Evolutionary conservation across 306 rosid species (phyloP).

Genomic region (Trichosanthes truncata): DNA sequence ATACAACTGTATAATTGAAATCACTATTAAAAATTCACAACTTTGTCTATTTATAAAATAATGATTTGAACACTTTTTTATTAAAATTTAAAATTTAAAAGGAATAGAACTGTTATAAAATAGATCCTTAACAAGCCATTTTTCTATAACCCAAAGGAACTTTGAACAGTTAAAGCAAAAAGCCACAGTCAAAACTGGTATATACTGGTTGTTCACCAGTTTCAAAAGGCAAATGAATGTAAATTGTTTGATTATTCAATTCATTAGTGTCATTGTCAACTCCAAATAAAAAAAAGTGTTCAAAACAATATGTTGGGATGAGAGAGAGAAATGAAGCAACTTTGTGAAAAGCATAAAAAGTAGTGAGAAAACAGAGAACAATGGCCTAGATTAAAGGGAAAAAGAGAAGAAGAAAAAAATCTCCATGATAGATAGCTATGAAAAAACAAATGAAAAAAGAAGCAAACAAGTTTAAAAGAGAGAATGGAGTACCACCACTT

Average conservation of each 20-base stretch:
- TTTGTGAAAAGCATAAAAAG: conserved; percentile 56
- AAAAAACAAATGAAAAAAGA: background rate
- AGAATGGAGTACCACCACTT: background rate
- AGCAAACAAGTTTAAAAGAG: background rate
- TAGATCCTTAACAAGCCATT: background rate
- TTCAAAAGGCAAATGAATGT: background rate
- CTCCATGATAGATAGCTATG: conserved; percentile 30
- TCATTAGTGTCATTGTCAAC: background rate
- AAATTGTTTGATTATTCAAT: background rate
- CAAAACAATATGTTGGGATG: background rate
- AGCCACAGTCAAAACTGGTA: background rate
- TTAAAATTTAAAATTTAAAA: no score
- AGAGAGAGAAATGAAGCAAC: conserved; percentile 20
- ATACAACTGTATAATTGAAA: no score
- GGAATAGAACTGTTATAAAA: no score
- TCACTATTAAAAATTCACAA: no score
- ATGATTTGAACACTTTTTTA: no score
- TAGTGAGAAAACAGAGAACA: conserved; percentile 28
- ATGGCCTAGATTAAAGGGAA: conserved; percentile 22
- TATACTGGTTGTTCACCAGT: background rate
- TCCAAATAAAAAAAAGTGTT: background rate
- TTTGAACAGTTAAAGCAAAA: background rate
- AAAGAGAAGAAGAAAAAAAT: conserved; percentile 27
- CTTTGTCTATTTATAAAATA: background rate
- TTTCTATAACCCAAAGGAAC: background rate